A percentile compares a stretch with the other conserved stretches of the same genome.
These are phyloP conservation scores for Talaromyces ruber DNA, from an alignment of 495 filamentous ascomycete species.

Conservation along the genomic window DNA sequence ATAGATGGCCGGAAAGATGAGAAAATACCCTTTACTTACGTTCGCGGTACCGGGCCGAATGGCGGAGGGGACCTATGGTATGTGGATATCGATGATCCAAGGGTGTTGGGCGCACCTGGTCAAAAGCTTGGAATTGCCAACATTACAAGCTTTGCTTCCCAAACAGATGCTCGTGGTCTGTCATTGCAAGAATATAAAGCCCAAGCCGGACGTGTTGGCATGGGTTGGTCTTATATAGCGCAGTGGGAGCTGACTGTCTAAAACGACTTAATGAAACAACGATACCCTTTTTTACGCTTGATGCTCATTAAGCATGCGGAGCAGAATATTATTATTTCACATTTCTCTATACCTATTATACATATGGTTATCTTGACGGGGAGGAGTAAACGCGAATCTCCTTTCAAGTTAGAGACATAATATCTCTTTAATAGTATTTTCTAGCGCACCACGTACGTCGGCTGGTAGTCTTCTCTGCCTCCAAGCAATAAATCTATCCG, in stretches of 20 bases:
- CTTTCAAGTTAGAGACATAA: not conserved
- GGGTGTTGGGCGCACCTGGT: conserved; percentile 59
- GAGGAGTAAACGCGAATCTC: not conserved
- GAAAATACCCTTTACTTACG: conserved; percentile 47
- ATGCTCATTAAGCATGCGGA: not conserved
- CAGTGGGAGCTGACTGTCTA: conserved; percentile 58
- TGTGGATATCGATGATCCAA: conserved; percentile 54
- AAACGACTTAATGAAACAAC: not conserved
- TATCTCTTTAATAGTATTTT: not conserved
- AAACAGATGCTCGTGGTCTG: conserved; percentile 58
- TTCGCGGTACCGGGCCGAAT: conserved; percentile 32
- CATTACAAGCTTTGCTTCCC: conserved; percentile 52
- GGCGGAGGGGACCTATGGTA: conserved; percentile 67
- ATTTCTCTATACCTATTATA: not conserved
- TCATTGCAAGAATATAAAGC: conserved; percentile 54
- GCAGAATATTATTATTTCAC: not conserved
- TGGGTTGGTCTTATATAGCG: conserved; percentile 52
- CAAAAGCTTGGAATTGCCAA: conserved; percentile 54
- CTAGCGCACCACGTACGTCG: not conserved
- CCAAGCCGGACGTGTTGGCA: conserved; percentile 50
- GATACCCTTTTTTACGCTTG: conserved; percentile 4
- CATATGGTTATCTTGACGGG: not conserved
- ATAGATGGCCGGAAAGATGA: conserved; percentile 59
- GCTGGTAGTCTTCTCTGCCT: conserved; percentile 6
- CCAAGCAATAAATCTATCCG: conserved; percentile 26